Base-by-base conservation (phyloP, 1,139 yeast genomes). In the Yamadazyma membranifaciens region DNA sequence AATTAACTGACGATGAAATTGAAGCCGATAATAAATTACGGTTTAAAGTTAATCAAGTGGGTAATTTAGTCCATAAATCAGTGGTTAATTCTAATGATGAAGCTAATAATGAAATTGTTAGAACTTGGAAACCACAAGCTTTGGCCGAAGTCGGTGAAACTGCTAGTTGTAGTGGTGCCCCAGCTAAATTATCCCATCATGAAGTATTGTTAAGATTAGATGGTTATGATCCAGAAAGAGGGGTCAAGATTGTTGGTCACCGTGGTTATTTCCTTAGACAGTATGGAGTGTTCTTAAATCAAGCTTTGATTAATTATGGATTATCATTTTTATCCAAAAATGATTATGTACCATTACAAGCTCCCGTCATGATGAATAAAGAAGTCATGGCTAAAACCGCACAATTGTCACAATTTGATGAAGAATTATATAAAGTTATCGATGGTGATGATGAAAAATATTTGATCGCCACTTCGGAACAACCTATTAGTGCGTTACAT, bases 311-410 rank as follows among this genome's bases (percentile, higher is more conserved):
- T 67, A 92, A 91, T 79, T 91, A 89, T 61, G 98, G 98, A 51
- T 79, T 92, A 60, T 77, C 79, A 46, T 91, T 89, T 70, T 78
- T 92, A 63, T 79, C 88, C 51, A 74, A 79, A 60, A 80, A 84
- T 54, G 92, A 83, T 45, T 92, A 89, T 75, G 76, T 77, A 44
- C 96, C 98, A 47, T 77, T 92, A 66, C 98, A 92, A 74, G 96
- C 98, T 12, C 99, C 99, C 44, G 97, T 92, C 38, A 91, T 92
- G 98, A 89, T 94, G 97, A 94, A 94, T 80, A 92, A 92, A 73
- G 98, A 92, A 44, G 95, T 88, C 45, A 92, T 92, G 99, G 98
- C 98, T 53, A 91, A 88, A 71, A 92, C 99, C 49, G 99, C 98
- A 4, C 98, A 92, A 72, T 81, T 92, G 63, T 89, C 97, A 28